Evolutionary conservation across 2,329 filamentous ascomycete genomes (phyloP).

Genomic region (Verticillium dahliae): DNA sequence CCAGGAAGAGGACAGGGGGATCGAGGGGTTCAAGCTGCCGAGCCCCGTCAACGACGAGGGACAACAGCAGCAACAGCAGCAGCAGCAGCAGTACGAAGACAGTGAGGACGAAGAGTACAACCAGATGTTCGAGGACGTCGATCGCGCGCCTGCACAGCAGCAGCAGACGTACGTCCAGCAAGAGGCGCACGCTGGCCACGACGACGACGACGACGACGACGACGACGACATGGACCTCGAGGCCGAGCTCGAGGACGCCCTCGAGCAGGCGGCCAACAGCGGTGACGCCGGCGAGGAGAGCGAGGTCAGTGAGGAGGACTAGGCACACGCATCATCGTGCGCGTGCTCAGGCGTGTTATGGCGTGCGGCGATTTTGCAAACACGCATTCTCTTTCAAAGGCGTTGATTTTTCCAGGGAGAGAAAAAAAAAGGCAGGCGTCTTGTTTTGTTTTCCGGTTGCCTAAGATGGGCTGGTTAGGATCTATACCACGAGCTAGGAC

Average conservation of each 20-base stretch:
- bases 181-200: slow-evolving; percentile 19
- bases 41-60: slow-evolving; percentile 41
- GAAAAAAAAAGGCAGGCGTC: slow-evolving; percentile 16
- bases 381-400: background rate
- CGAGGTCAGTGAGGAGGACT: slow-evolving; percentile 62
- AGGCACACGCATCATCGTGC: slow-evolving; percentile 2
- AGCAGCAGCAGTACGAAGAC: slow-evolving; percentile 11
- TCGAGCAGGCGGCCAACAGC: slow-evolving; percentile 30
- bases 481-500: background rate
- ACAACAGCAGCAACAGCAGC: slow-evolving; percentile 15
- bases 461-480: background rate
- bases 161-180: slow-evolving; percentile 19
- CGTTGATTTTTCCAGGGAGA: slow-evolving; percentile 23
- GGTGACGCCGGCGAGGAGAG: slow-evolving; percentile 51
- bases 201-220: slow-evolving; percentile 19
- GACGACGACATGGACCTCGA: slow-evolving; percentile 47
- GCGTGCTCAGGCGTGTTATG: background rate
- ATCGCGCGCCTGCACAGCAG: slow-evolving; percentile 5
- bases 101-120: slow-evolving; percentile 14
- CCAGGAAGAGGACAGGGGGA: slow-evolving; percentile 38
- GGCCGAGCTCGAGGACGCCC: slow-evolving; percentile 50
- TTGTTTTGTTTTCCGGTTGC: slow-evolving; percentile 23
- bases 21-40: slow-evolving; percentile 40
- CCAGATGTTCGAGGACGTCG: slow-evolving; percentile 7
- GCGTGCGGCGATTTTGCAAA: background rate